Conservation (phyloP, 2,329 filamentous ascomycete species). For the Diaporthe vaccinii region DNA sequence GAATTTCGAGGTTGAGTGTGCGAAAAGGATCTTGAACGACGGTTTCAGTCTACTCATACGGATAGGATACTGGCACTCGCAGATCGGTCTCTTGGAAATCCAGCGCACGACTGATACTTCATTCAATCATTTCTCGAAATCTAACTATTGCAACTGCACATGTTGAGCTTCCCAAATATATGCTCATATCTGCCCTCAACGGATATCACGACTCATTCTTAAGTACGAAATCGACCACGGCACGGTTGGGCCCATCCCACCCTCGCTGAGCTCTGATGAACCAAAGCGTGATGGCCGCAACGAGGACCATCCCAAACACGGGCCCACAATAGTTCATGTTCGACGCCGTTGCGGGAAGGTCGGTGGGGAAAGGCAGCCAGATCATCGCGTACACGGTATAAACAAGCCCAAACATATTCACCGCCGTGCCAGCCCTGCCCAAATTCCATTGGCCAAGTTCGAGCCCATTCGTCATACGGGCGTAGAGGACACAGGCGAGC, state of each 20-base stretch:
- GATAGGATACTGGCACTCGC: background rate
- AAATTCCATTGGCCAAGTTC: slow-evolving; percentile 38
- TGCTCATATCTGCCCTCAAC: accelerated
- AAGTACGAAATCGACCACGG: slow-evolving; percentile 36
- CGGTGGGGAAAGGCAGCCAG: slow-evolving; percentile 41
- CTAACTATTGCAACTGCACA: too few relatives aligned
- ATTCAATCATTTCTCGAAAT: background rate
- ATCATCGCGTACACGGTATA: slow-evolving; percentile 41
- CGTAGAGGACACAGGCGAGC: slow-evolving; percentile 40
- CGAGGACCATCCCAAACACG: slow-evolving; percentile 29
- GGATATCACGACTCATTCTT: background rate
- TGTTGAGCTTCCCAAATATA: background rate
- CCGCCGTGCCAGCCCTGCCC: slow-evolving; percentile 26
- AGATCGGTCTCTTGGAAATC: too few relatives aligned
- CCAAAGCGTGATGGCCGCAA: slow-evolving; percentile 31
- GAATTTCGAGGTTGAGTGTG: too few relatives aligned
- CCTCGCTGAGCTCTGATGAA: slow-evolving; percentile 36
- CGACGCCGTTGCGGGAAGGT: slow-evolving; percentile 40
- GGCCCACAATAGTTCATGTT: slow-evolving; percentile 44
- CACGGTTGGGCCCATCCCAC: slow-evolving; percentile 41
- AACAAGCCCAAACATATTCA: slow-evolving; percentile 41
- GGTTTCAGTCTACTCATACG: background rate
- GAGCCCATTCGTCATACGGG: slow-evolving; percentile 24
- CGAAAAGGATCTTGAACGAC: background rate
- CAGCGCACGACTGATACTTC: background rate